phyloP scores from a whole-genome alignment of 768 basidiomycete genomes.

The Sarcodon aspratus region DNA sequence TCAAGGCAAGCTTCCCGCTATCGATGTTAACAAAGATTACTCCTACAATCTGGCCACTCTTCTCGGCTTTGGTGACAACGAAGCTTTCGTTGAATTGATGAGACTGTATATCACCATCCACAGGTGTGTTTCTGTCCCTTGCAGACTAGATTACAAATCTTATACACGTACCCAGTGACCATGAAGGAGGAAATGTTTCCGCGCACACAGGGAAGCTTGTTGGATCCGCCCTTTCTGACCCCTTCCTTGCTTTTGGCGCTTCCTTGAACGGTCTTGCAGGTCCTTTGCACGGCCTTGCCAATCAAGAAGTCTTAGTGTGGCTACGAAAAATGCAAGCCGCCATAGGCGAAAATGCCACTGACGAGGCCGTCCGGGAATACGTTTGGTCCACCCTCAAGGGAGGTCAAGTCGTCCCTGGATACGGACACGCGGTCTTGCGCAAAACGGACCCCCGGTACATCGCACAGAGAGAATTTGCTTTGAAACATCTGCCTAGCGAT shows the following conservation, averaged over 20 bases:
- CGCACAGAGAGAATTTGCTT: constrained; percentile 82
- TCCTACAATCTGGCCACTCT: constrained; percentile 82
- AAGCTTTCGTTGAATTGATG: constrained; percentile 86
- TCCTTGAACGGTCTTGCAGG: constrained; percentile 95
- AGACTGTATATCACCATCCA: constrained; percentile 96
- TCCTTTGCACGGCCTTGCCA: constrained; percentile 91
- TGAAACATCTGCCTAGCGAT: constrained; percentile 77
- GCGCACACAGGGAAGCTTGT: constrained; percentile 91
- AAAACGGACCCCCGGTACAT: constrained; percentile 91
- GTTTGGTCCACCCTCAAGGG: constrained; percentile 90
- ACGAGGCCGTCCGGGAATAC: constrained; percentile 86
- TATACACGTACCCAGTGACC: constrained; percentile 43
- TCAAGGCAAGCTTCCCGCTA: constrained; percentile 75
- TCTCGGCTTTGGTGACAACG: constrained; percentile 84
- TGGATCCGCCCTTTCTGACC: constrained; percentile 92
- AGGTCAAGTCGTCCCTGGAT: constrained; percentile 92
- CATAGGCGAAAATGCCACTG: constrained; percentile 76
- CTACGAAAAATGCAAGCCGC: constrained; percentile 85
- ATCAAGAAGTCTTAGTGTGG: constrained; percentile 97
- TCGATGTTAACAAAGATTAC: constrained; percentile 80
- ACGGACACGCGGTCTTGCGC: constrained; percentile 77
- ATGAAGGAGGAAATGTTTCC: constrained; percentile 98
- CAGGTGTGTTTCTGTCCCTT: constrained; percentile 33
- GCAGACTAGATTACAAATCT: not conserved
- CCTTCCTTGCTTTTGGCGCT: constrained; percentile 90